Evolutionary conservation across 2,329 filamentous ascomycete genomes (phyloP).

Genomic region (Conoideocrella luteorostrata): DNA sequence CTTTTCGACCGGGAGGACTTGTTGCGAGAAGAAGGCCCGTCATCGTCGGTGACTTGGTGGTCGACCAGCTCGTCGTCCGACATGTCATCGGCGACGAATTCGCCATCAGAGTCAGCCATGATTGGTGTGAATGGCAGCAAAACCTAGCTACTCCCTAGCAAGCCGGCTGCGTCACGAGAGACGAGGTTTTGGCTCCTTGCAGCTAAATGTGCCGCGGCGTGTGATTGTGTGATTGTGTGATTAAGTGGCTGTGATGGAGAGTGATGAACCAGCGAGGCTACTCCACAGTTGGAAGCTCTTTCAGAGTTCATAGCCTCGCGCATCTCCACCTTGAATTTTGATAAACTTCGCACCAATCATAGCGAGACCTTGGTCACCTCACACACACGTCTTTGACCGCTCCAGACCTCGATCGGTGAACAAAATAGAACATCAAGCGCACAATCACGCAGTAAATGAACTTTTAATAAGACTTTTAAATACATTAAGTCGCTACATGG

Average conservation of each 20-base stretch:
- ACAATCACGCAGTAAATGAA: not conserved
- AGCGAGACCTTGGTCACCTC: no score
- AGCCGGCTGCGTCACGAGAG: not conserved
- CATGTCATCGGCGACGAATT: conserved; percentile 56
- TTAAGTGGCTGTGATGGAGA: not conserved
- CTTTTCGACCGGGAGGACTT: conserved; percentile 20
- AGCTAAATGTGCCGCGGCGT: not conserved
- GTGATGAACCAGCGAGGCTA: not conserved
- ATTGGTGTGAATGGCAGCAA: conserved; percentile 1
- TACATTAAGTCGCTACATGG: conserved; percentile 10
- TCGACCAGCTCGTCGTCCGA: conserved; percentile 59
- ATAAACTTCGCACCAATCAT: no score
- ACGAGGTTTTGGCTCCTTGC: not conserved
- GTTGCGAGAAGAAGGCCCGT: conserved; percentile 21
- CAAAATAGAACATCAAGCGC: not conserved
- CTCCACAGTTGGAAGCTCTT: no score
- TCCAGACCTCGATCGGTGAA: no score
- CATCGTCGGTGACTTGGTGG: conserved; percentile 37
- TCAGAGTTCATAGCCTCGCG: conserved; percentile 6
- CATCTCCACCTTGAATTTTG: not conserved
- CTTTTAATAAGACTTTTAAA: conserved; percentile 1
- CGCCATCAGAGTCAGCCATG: conserved; percentile 70
- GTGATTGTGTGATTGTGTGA: not conserved
- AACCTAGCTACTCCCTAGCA: not conserved
- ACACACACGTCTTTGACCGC: no score